Evolutionary conservation across 345 rosid species (phyloP).

Genomic region (Citrus medica): DNA sequence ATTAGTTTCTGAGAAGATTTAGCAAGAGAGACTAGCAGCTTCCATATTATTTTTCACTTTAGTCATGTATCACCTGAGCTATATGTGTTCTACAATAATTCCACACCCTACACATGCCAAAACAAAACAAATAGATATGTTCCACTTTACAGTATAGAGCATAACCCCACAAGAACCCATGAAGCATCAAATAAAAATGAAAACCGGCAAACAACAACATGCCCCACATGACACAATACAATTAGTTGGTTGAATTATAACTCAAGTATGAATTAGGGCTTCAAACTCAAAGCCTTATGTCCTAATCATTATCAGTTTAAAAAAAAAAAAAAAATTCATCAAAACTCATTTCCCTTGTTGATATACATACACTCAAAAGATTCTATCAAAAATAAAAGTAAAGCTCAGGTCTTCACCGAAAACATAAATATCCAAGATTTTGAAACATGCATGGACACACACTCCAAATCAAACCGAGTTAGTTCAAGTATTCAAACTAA

Average conservation of each 20-base stretch:
- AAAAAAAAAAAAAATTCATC: not conserved
- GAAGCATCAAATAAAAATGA: not conserved
- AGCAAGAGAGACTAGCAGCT: not conserved
- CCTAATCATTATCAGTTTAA: not conserved
- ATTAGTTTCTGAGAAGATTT: not conserved
- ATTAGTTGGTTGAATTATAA: not conserved
- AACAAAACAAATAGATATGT: not conserved
- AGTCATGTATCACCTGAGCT: not conserved
- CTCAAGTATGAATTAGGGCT: not conserved
- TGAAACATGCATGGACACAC: not conserved
- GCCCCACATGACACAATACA: not conserved
- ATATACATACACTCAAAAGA: not conserved
- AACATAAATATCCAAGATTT: not conserved
- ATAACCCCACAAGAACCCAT: not conserved
- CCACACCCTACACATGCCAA: not conserved
- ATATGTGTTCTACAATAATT: not conserved
- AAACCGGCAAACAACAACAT: not conserved
- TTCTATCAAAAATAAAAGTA: not conserved
- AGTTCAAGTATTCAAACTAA: not conserved
- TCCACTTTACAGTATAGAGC: not conserved
- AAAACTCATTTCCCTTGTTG: not conserved
- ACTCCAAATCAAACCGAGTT: not conserved
- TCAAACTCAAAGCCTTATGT: not conserved
- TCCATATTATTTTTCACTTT: not conserved
- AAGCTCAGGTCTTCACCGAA: not conserved